Evolutionary conservation across 1,284 basidiomycete species (phyloP).

Genomic region (Cystobasidium pallidum): DNA sequence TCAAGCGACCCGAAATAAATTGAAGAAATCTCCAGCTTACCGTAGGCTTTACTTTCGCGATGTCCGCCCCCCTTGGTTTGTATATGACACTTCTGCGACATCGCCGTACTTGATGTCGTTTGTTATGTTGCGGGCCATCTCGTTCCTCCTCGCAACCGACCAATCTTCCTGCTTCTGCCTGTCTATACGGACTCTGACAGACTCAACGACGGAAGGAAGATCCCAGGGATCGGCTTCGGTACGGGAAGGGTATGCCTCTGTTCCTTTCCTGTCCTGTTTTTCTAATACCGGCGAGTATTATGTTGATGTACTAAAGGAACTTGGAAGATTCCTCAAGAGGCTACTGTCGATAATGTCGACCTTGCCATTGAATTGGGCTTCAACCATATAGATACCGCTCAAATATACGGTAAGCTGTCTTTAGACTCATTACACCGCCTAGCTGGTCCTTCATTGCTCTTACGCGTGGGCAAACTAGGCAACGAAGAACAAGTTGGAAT

Average conservation of each 20-base stretch:
- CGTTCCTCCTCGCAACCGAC: not conserved
- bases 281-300: constrained; percentile 4
- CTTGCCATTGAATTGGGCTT: constrained; percentile 67
- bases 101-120: too few species aligned
- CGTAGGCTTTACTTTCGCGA: not conserved
- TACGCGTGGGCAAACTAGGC: not conserved
- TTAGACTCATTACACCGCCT: too few species aligned
- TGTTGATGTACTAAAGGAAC: constrained; percentile 23
- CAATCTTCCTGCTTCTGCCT: not conserved
- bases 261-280: not conserved
- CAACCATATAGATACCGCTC: constrained; percentile 68
- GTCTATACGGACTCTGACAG: not conserved
- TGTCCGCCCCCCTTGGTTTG: not conserved
- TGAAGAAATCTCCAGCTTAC: not conserved
- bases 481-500: constrained; percentile 42
- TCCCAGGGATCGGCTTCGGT: constrained; percentile 57
- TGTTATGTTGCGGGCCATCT: not conserved
- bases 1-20: not conserved
- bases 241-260: constrained; percentile 40
- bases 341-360: constrained; percentile 51
- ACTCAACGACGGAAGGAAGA: constrained; percentile 57
- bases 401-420: constrained; percentile 49
- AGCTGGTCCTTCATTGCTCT: too few species aligned
- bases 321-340: constrained; percentile 41
- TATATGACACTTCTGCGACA: not conserved